A percentile compares a stretch with the other conserved stretches of the same genome.
These are phyloP conservation scores for Sphagnum fallax DNA, from an alignment of 228 moss, liverwort and hornwort genomes.

Conservation along the genomic window DNA sequence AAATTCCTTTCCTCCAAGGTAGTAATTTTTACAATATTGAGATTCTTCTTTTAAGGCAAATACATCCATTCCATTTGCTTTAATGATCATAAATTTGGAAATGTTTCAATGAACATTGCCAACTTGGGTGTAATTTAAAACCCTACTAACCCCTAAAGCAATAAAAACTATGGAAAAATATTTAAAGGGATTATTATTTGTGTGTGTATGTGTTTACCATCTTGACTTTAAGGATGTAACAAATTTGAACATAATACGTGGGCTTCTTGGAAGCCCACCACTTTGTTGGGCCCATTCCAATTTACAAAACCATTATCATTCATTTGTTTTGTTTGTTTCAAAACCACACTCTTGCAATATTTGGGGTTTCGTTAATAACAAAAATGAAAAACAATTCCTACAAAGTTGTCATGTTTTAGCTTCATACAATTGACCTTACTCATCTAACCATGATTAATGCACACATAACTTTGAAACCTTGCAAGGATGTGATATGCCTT, in stretches of 20 bases:
- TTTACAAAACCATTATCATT: constrained; percentile 28
- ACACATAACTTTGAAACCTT: not conserved
- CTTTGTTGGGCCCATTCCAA: constrained; percentile 96
- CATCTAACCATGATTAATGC: not conserved
- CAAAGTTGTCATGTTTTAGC: constrained; percentile 81
- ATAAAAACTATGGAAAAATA: not conserved
- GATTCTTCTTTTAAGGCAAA: constrained; percentile 75
- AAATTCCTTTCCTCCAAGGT: constrained; percentile 74
- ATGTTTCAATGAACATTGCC: too few relatives aligned
- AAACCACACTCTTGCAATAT: too few relatives aligned
- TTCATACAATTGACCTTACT: constrained; percentile 82
- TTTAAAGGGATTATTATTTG: too few relatives aligned
- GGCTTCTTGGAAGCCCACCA: constrained; percentile 87
- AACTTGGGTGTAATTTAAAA: too few relatives aligned
- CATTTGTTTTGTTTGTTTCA: not conserved
- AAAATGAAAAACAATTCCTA: constrained; percentile 81
- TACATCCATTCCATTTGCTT: constrained; percentile 94
- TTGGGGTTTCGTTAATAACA: constrained; percentile 22
- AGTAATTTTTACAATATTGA: constrained; percentile 69
- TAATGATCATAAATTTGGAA: too few relatives aligned
- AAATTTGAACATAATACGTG: constrained; percentile 63
- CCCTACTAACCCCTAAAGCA: not conserved
- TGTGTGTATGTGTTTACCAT: constrained; percentile 10
- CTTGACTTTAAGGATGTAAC: constrained; percentile 87
- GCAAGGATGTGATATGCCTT: not conserved